phyloP scores from a whole-genome alignment of 23 red algal species.

The Gracilaria caudata region DNA sequence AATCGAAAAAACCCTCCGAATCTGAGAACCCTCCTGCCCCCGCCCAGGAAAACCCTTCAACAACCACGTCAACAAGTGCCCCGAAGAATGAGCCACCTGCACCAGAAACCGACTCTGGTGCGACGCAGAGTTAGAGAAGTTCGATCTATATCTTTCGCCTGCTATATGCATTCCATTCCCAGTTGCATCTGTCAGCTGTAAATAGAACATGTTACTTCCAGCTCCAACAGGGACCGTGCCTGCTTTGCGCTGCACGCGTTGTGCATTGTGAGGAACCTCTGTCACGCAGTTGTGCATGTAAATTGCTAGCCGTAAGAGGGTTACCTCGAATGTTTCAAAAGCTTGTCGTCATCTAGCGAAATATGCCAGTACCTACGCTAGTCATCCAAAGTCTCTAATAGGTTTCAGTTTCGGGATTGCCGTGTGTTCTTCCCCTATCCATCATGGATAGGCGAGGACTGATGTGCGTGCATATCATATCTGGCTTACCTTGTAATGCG shows the following conservation, averaged over 20 bases:
- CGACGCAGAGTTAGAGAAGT: not conserved
- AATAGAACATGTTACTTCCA: not conserved
- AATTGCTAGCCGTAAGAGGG: constrained; percentile 22
- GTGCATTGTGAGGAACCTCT: not conserved
- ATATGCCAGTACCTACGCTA: not conserved
- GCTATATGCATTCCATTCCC: not conserved
- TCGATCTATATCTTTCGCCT: not conserved
- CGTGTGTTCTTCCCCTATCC: not conserved
- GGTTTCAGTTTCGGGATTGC: not conserved
- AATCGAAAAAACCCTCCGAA: not conserved
- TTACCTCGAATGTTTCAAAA: not conserved
- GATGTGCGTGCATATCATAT: not conserved
- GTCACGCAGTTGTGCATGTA: constrained; percentile 1
- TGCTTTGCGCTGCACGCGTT: constrained; percentile 6
- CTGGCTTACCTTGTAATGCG: not conserved
- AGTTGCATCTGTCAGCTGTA: not conserved
- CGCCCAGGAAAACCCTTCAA: not conserved
- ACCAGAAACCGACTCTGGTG: not conserved
- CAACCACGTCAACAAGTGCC: not conserved
- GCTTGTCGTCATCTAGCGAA: not conserved
- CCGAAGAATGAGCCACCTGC: not conserved
- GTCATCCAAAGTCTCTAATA: not conserved
- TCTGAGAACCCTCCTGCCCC: not conserved
- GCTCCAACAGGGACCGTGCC: too few relatives aligned
- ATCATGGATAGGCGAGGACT: too few relatives aligned